Evolutionary conservation across 1,284 basidiomycete genomes (phyloP), one percentile per base, ranked within the genome.

Genomic region (Puccinia polysora): DNA sequence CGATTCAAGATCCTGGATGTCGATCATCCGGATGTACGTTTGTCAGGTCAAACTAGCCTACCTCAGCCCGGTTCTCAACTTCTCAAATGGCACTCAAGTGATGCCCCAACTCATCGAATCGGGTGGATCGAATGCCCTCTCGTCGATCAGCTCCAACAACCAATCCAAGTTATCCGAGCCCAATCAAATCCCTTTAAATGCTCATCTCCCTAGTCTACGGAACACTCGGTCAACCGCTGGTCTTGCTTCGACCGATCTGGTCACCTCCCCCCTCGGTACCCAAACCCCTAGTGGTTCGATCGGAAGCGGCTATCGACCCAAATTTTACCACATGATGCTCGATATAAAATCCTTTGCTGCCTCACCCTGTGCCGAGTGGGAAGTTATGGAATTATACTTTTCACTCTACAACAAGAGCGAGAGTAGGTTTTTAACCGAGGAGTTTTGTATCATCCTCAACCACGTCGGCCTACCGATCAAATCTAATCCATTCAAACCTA

Each of bases 291-390:
- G 28, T 18, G 58, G 43, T 25, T 65, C 69, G 75, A 75, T 18
- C 70, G 70, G 12, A 69, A 65, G 14, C 30, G 23, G 59, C 55
- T 32, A 84, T 84, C 72, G 70, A 25, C 72, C 74, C 10, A 88
- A 88, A 76, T 91, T 92, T 79, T 91, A 89, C 78, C 92, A 97
- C 78, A 84, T 94, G 73, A 89, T 88, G 76, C 84, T 97, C 73
- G 92, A 97, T 76, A 81, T 97, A 14, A 88, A 90, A 43, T 91
- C 92, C 0, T 94, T 97, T 77, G 88, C 94, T 30, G 94, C 92
- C 5, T 89, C 88, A 6, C 88, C 88, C 0, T 97, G 93, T 80
- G 84, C 86, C 0, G 88, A 91, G 0, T 93, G 92, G 15, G 94
- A 97, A 80, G 89, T 89, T 0, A 89, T 87, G 4, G 94, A 98